phyloP scores from a whole-genome alignment of 2,329 filamentous ascomycete genomes.

The Aspergillus terreus region DNA sequence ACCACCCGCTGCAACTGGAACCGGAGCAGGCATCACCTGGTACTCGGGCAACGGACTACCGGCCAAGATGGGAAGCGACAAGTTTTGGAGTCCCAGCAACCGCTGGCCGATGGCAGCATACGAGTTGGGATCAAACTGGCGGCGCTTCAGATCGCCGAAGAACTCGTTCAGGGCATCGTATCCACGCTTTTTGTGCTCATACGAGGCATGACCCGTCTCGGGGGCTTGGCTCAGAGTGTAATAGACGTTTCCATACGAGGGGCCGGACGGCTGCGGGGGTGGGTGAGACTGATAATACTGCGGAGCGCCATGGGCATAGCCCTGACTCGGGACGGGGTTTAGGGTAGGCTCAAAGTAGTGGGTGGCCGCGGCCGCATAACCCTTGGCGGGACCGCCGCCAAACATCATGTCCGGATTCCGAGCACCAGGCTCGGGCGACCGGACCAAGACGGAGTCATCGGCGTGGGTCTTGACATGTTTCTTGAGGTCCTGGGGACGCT shows the following conservation, averaged over 20 bases:
- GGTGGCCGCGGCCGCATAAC: conserved; percentile 30
- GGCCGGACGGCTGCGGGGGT: conserved; percentile 50
- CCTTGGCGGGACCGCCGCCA: conserved; percentile 33
- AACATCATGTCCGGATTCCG: conserved; percentile 42
- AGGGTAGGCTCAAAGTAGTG: conserved; percentile 58
- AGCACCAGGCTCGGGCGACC: conserved; percentile 59
- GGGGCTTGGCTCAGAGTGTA: conserved; percentile 67
- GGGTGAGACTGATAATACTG: conserved; percentile 54
- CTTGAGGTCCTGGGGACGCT: conserved; percentile 97
- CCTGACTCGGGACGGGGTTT: conserved; percentile 44
- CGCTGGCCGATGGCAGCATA: conserved; percentile 89
- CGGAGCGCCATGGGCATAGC: conserved; percentile 42
- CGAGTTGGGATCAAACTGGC: conserved; percentile 82
- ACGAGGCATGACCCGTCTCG: conserved; percentile 58
- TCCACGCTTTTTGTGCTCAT: conserved; percentile 77
- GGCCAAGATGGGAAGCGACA: conserved; percentile 60
- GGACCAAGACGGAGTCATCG: conserved; percentile 78
- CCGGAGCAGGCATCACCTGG: conserved; percentile 50
- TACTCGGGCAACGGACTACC: conserved; percentile 54
- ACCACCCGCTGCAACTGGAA: conserved; percentile 54
- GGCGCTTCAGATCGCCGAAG: conserved; percentile 87
- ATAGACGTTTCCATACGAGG: conserved; percentile 70
- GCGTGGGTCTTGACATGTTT: conserved; percentile 99
- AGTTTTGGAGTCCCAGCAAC: conserved; percentile 73
- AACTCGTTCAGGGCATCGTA: conserved; percentile 90